phyloP scores from a whole-genome alignment of 257 asterid genomes.

The Gardenia jasminoides region DNA sequence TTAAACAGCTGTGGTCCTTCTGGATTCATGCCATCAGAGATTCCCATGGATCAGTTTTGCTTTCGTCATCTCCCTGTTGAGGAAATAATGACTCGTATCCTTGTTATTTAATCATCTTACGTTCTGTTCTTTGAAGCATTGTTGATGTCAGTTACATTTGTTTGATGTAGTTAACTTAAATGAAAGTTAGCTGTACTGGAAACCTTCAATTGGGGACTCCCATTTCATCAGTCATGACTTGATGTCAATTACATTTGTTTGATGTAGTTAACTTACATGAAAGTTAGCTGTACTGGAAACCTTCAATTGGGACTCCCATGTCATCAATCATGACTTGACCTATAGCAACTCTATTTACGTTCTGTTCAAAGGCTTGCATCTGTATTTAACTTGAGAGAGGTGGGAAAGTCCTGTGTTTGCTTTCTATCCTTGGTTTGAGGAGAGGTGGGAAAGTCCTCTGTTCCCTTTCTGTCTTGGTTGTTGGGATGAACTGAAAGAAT shows the following conservation, averaged over 20 bases:
- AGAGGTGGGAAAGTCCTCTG: not conserved
- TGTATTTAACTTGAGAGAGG: not conserved
- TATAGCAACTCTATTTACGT: not conserved
- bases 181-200: not conserved
- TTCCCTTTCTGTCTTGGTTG: not conserved
- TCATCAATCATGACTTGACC: not conserved
- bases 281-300: not conserved
- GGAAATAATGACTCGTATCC: not conserved
- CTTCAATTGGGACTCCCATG: not conserved
- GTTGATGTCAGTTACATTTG: not conserved
- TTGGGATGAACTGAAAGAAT: not conserved
- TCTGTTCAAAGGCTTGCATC: not conserved
- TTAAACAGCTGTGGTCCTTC: not conserved
- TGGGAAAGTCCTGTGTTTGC: not conserved
- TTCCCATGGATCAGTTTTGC: not conserved
- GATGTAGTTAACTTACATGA: not conserved
- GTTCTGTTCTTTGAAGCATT: not conserved
- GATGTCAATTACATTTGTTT: not conserved
- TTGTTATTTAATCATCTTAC: not conserved
- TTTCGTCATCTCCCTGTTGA: not conserved
- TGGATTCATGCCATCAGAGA: not conserved
- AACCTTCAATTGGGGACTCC: not conserved
- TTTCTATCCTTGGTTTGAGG: not conserved
- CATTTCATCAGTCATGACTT: not conserved
- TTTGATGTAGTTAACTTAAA: not conserved